These are phyloP conservation scores for Conticribra guillardii DNA, from an alignment of 108 stramenopile species.

Conservation along the genomic window DNA sequence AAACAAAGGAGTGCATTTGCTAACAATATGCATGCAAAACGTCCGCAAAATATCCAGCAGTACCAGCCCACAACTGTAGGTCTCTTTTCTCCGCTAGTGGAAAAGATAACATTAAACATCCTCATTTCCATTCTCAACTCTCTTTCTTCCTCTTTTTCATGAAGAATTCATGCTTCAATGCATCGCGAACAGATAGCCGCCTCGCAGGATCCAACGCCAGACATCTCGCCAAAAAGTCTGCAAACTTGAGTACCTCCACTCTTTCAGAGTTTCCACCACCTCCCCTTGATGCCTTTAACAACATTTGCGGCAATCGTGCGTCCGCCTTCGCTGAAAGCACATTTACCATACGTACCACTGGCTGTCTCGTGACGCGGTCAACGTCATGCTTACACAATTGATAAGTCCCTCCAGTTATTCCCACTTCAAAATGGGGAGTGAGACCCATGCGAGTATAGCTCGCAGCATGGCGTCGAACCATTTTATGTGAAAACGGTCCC, in stretches of 20 bases:
- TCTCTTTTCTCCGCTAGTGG: too few relatives aligned
- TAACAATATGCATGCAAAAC: too few relatives aligned
- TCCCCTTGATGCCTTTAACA: conserved; percentile 67
- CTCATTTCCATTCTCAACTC: too few relatives aligned
- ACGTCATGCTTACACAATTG: conserved; percentile 65
- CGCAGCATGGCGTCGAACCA: conserved; percentile 80
- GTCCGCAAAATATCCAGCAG: too few relatives aligned
- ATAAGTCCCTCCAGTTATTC: conserved; percentile 62
- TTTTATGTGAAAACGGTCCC: conserved; percentile 88
- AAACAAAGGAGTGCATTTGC: too few relatives aligned
- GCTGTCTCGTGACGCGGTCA: conserved; percentile 70
- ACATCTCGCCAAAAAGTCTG: conserved; percentile 86
- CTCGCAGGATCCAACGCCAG: conserved; percentile 87
- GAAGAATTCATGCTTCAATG: conserved; percentile 73
- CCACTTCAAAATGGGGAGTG: conserved; percentile 60
- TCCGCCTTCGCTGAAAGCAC: conserved; percentile 50
- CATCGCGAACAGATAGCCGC: conserved; percentile 68
- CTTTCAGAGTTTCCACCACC: conserved; percentile 76
- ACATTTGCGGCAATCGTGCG: conserved; percentile 59
- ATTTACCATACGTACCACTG: conserved; percentile 60
- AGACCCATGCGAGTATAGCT: conserved; percentile 66
- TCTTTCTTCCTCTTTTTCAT: conserved; percentile 52
- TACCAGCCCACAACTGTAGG: too few relatives aligned
- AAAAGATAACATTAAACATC: too few relatives aligned
- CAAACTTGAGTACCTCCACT: conserved; percentile 76